Evolutionary conservation across 1,139 yeast genomes (phyloP).

Genomic region (Lodderomyces metapsilosis): DNA sequence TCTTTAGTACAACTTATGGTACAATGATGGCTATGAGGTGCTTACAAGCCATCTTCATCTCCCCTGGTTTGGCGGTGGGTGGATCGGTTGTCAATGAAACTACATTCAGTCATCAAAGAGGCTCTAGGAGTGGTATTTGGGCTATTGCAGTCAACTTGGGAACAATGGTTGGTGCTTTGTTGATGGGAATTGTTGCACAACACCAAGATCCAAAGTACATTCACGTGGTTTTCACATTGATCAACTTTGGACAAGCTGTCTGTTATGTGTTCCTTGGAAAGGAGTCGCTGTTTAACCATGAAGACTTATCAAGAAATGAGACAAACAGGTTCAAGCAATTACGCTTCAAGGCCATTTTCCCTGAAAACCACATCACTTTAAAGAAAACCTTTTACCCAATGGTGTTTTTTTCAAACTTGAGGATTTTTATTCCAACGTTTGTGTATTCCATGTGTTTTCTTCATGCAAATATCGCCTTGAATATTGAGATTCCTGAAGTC

Average conservation of each 20-base stretch:
- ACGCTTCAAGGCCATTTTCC: constrained; percentile 10
- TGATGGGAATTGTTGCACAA: constrained; percentile 22
- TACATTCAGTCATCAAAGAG: constrained; percentile 22
- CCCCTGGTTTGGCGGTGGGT: constrained; percentile 21
- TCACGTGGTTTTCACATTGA: constrained; percentile 17
- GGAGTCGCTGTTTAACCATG: constrained; percentile 17
- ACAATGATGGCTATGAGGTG: constrained; percentile 19
- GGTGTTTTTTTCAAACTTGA: constrained; percentile 12
- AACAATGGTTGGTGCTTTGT: constrained; percentile 21
- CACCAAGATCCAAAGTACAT: constrained; percentile 15
- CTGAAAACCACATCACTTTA: constrained; percentile 9
- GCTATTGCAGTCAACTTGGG: constrained; percentile 20
- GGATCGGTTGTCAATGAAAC: constrained; percentile 19
- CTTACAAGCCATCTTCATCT: constrained; percentile 19
- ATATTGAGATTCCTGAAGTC: constrained; percentile 20
- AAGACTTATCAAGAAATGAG: constrained; percentile 13
- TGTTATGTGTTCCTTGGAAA: constrained; percentile 18
- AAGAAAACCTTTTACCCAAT: constrained; percentile 15
- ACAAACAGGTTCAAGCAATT: constrained; percentile 10
- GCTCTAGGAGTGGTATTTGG: constrained; percentile 22
- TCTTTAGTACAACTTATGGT: constrained; percentile 16
- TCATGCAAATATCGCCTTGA: constrained; percentile 21
- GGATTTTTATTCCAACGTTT: constrained; percentile 16
- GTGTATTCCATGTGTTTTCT: constrained; percentile 19
- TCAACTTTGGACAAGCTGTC: constrained; percentile 18